A percentile compares a stretch with the other conserved stretches of the same genome.
phyloP scores from a whole-genome alignment of 169 alveolate species.

The Toxoplasma gondii region DNA sequence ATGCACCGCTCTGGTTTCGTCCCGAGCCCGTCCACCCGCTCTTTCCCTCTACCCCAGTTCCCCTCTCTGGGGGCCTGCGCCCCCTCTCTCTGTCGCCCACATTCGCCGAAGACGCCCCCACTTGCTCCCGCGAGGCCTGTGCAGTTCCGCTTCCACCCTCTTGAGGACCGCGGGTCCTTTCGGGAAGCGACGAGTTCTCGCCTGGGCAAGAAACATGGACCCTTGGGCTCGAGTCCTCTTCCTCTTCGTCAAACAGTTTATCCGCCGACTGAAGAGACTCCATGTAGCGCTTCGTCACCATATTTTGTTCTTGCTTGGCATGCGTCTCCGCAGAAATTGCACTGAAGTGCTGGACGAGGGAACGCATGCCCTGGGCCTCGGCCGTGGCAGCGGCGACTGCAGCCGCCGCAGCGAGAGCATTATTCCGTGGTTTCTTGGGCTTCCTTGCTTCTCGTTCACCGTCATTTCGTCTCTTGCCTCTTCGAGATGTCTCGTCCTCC shows the following conservation, averaged over 20 bases:
- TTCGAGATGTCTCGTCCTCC: slow-evolving; percentile 5
- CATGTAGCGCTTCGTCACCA: slow-evolving; percentile 29
- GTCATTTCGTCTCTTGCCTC: not conserved
- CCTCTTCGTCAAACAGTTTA: slow-evolving; percentile 22
- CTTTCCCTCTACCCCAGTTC: not conserved
- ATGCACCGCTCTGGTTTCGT: not conserved
- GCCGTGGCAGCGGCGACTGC: slow-evolving; percentile 32
- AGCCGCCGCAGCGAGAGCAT: not conserved
- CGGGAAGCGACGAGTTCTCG: too few relatives aligned
- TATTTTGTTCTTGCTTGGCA: slow-evolving; percentile 27
- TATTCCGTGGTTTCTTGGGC: not conserved
- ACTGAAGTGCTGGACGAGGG: slow-evolving; percentile 57
- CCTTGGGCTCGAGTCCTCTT: not conserved
- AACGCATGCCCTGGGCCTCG: slow-evolving; percentile 61
- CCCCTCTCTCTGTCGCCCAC: not conserved
- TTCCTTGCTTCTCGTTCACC: not conserved
- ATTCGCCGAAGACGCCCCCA: not conserved
- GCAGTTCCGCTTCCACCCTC: too few relatives aligned
- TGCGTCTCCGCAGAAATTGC: slow-evolving; percentile 47
- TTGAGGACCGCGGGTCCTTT: too few relatives aligned
- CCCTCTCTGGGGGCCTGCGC: not conserved
- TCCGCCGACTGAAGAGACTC: slow-evolving; percentile 23
- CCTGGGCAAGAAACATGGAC: too few relatives aligned
- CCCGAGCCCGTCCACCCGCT: not conserved
- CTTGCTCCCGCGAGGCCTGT: too few relatives aligned